Evolutionary conservation across 768 basidiomycete species (phyloP).

Genomic region (Paxillus ammoniavirescens): DNA sequence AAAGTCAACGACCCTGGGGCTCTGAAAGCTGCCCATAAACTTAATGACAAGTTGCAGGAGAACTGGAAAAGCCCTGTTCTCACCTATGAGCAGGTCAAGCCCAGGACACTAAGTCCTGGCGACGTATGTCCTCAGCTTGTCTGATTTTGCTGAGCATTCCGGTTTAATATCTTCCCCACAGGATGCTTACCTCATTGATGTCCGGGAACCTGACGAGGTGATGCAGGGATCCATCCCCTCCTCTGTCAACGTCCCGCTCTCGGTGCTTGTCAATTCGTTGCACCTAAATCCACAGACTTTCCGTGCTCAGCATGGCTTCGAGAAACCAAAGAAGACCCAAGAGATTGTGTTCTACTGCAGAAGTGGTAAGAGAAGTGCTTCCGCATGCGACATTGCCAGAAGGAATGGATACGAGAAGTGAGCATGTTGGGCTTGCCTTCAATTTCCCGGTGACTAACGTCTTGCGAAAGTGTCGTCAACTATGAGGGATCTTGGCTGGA

Average conservation of each 20-base stretch:
- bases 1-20: slow-evolving; percentile 23
- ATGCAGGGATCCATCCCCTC: slow-evolving; percentile 92
- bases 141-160: background rate
- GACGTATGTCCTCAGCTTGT: slow-evolving; percentile 37
- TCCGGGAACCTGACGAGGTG: slow-evolving; percentile 92
- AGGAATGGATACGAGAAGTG: slow-evolving; percentile 82
- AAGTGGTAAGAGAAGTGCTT: slow-evolving; percentile 79
- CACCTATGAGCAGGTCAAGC: slow-evolving; percentile 79
- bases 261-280: slow-evolving; percentile 67
- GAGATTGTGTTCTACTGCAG: slow-evolving; percentile 90
- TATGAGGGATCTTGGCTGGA: slow-evolving; percentile 90
- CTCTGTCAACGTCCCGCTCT: slow-evolving; percentile 85
- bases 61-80: slow-evolving; percentile 79
- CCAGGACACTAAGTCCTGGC: slow-evolving; percentile 73
- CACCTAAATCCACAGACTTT: slow-evolving; percentile 56
- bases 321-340: slow-evolving; percentile 67
- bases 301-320: slow-evolving; percentile 64
- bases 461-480: slow-evolving; percentile 52
- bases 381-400: slow-evolving; percentile 79
- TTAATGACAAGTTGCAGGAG: slow-evolving; percentile 43
- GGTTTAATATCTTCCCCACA: slow-evolving; percentile 29
- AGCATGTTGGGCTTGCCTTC: slow-evolving; percentile 22
- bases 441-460: background rate
- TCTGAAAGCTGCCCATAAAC: slow-evolving; percentile 30
- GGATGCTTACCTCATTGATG: slow-evolving; percentile 79